Conservation (phyloP, 2,329 filamentous ascomycete genomes). For the Trichoderma sp. region DNA sequence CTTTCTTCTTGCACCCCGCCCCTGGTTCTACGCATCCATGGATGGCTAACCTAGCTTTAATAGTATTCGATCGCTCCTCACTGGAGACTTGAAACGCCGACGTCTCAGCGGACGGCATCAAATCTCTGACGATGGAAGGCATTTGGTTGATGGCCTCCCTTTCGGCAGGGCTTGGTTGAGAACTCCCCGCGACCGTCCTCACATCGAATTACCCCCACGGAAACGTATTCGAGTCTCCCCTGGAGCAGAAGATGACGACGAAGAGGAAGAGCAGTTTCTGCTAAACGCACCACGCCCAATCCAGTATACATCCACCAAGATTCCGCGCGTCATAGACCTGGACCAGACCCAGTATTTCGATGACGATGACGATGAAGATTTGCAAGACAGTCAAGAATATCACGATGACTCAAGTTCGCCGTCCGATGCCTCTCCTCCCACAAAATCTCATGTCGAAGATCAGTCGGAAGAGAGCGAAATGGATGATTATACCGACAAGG, state of each 20-base stretch:
- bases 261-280: slow-evolving; percentile 28
- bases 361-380: slow-evolving; percentile 26
- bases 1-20: neutral
- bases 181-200: slow-evolving; percentile 57
- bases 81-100: slow-evolving; percentile 69
- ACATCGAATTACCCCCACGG: slow-evolving; percentile 67
- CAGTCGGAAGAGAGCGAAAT: neutral
- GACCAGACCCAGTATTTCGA: slow-evolving; percentile 5
- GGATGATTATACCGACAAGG: neutral
- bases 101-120: slow-evolving; percentile 75
- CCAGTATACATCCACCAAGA: neutral
- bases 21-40: too few relatives aligned
- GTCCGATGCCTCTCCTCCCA: neutral
- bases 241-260: slow-evolving; percentile 38
- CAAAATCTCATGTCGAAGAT: neutral
- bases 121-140: slow-evolving; percentile 73
- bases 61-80: slow-evolving; percentile 75
- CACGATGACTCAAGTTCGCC: neutral
- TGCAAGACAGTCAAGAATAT: slow-evolving; percentile 6
- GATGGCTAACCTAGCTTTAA: neutral
- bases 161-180: slow-evolving; percentile 73
- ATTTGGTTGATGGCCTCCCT: slow-evolving; percentile 79
- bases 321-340: slow-evolving; percentile 26
- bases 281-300: neutral
- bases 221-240: slow-evolving; percentile 60